A percentile compares a stretch with the other conserved stretches of the same genome.
These are phyloP conservation scores for Pyricularia sp. DNA, from an alignment of 2,329 filamentous ascomycete species.

Conservation along the genomic window DNA sequence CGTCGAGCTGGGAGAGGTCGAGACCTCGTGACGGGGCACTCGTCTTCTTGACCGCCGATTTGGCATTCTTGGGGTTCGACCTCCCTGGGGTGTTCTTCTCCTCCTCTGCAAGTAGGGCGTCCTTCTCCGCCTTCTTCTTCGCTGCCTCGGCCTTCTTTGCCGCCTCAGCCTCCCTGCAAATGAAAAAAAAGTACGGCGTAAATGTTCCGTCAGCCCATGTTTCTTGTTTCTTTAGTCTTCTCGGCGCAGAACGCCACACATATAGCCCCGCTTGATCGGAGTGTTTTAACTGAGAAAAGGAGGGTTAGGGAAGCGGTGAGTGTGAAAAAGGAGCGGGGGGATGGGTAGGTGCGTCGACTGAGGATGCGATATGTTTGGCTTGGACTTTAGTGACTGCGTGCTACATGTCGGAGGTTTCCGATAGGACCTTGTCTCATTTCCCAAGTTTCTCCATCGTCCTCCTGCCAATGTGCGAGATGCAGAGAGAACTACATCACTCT, in stretches of 20 bases:
- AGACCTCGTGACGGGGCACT: conserved; percentile 46
- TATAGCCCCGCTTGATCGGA: background rate
- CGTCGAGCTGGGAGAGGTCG: conserved; percentile 62
- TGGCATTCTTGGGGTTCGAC: conserved; percentile 55
- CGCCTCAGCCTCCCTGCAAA: conserved; percentile 66
- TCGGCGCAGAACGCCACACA: background rate
- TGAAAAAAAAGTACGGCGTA: background rate
- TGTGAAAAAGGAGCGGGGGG: background rate
- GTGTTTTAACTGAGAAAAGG: background rate
- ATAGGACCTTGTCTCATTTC: background rate
- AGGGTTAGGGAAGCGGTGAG: background rate
- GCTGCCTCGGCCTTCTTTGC: conserved; percentile 70
- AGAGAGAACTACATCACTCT: background rate
- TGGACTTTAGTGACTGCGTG: background rate
- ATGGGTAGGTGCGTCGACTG: background rate
- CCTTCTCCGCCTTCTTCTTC: conserved; percentile 86
- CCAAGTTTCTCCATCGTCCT: background rate
- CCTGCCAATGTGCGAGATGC: background rate
- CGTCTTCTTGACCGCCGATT: conserved; percentile 59
- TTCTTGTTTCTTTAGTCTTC: background rate
- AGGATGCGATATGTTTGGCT: background rate
- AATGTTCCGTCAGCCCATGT: background rate
- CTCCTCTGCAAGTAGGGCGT: conserved; percentile 74
- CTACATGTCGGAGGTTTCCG: background rate
- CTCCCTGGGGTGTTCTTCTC: conserved; percentile 55